phyloP scores from a whole-genome alignment of 805 yeast genomes.

The Saccharomycopsis selenospora region DNA sequence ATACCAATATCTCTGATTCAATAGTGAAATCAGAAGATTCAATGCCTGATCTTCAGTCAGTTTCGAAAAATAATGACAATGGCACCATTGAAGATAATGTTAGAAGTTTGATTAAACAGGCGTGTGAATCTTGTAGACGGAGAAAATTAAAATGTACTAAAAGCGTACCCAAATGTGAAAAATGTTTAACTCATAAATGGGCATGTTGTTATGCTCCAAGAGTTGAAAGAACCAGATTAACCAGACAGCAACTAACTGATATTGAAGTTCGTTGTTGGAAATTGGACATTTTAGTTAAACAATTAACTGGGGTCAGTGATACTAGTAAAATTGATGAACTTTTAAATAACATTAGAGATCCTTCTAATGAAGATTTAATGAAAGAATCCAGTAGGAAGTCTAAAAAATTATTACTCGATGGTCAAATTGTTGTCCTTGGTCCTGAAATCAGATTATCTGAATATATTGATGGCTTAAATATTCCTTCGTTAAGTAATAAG shows the following conservation, averaged over 20 bases:
- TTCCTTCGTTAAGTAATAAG: conserved; percentile 10
- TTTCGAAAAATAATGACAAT: too few relatives aligned
- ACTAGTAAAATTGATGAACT: conserved; percentile 36
- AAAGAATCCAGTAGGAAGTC: conserved; percentile 13
- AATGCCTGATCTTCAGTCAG: too few relatives aligned
- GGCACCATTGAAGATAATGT: too few relatives aligned
- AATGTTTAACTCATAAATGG: conserved; percentile 67
- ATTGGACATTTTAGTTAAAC: conserved; percentile 38
- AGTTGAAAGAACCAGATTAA: conserved; percentile 69
- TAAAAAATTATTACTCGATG: conserved; percentile 13
- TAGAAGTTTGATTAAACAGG: conserved; percentile 8
- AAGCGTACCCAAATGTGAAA: conserved; percentile 66
- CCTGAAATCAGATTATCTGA: conserved; percentile 16
- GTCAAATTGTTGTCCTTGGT: conserved; percentile 15
- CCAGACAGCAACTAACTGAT: conserved; percentile 70
- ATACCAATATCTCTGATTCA: too few relatives aligned
- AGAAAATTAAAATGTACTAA: conserved; percentile 78
- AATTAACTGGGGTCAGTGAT: conserved; percentile 34
- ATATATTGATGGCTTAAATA: conserved; percentile 11
- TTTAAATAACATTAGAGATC: conserved; percentile 21
- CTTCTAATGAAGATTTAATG: conserved; percentile 15
- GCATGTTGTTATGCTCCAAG: conserved; percentile 74
- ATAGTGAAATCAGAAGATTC: too few relatives aligned
- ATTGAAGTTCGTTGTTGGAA: conserved; percentile 54
- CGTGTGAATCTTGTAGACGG: conserved; percentile 77